Evolutionary conservation across 805 yeast genomes (phyloP), one percentile per base, ranked within the genome.

Genomic region (Nakazawaea ernobii): DNA sequence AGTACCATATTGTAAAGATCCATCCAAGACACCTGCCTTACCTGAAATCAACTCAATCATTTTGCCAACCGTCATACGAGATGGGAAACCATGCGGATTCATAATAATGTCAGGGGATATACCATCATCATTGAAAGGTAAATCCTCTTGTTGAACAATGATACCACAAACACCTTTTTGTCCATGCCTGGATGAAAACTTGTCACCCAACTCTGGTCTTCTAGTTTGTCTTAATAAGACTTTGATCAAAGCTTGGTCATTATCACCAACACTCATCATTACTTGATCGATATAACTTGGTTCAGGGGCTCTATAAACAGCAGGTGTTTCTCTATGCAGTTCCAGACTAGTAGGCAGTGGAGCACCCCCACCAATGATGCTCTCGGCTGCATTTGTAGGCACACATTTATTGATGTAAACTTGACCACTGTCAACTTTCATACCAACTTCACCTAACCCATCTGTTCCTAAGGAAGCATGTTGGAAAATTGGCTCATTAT

Each of bases 51-150:
- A 74, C 66, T 94, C 99, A 55, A 94, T 81, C 98, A 94, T 92
- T 68, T 94, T 94, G 50, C 99, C 99, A 15, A 94, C 98, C 35
- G 99, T 94, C 99, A 94, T 94, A 78, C 99, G 95, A 32, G 98
- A 92, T 53, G 99, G 99, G 84, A 92, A 94, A 71, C 97, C 99
- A 66, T 92, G 99, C 1, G 99, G 99, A 62, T 92, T 92, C 97
- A 92, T 92, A 60, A 92, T 92, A 54, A 92, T 91, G 69, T 92
- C 99, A 0, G 99, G 99, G 3, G 80, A 73, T 26, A 94, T 78
- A 62, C 99, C 99, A 49, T 82, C 78, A 57, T 94, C 98, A 61
- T 83, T 88, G 68, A 92, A 92, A 11, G 99, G 99, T 75, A 92
- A 75, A 60, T 92, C 99, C 57, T 92, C 98, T 63, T 92, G 98